A percentile compares a stretch with the other conserved stretches of the same genome.
Conservation (phyloP, 805 yeast genomes). For the Candida tallmaniae region DNA sequence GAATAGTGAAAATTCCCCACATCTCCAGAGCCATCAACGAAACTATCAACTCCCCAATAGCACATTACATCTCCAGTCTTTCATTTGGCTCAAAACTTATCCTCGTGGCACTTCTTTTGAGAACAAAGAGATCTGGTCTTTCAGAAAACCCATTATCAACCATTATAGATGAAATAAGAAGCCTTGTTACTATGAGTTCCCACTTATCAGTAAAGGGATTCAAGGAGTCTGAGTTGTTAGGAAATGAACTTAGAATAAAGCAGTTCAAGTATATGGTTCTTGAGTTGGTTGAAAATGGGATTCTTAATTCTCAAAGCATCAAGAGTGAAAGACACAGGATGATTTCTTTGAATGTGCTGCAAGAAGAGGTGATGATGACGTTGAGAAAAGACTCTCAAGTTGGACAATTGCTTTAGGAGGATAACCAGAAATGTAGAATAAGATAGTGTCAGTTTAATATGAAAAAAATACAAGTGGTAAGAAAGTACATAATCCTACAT, state of each 20-base stretch:
- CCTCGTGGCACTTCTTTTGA: conserved; percentile 60
- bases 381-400: conserved; percentile 49
- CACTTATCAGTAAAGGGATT: neutral
- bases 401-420: conserved; percentile 4
- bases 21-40: conserved; percentile 77
- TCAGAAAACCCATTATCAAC: conserved; percentile 75
- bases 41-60: conserved; percentile 70
- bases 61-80: conserved; percentile 51
- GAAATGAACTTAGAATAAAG: too few relatives aligned
- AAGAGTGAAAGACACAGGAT: conserved; percentile 64
- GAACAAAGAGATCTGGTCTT: conserved; percentile 61
- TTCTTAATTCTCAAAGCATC: conserved; percentile 62
- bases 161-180: conserved; percentile 69
- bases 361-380: conserved; percentile 61
- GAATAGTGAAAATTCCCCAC: conserved; percentile 65
- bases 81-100: conserved; percentile 70
- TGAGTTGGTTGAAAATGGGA: conserved; percentile 76
- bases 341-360: conserved; percentile 63
- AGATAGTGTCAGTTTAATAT: conserved; percentile 1
- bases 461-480: neutral
- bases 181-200: conserved; percentile 34
- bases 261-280: conserved; percentile 58
- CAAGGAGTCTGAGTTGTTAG: conserved; percentile 15
- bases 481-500: too few relatives aligned
- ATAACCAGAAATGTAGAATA: too few relatives aligned